phyloP scores from a whole-genome alignment of 495 filamentous ascomycete genomes.

The Annulohypoxylon stygium region DNA sequence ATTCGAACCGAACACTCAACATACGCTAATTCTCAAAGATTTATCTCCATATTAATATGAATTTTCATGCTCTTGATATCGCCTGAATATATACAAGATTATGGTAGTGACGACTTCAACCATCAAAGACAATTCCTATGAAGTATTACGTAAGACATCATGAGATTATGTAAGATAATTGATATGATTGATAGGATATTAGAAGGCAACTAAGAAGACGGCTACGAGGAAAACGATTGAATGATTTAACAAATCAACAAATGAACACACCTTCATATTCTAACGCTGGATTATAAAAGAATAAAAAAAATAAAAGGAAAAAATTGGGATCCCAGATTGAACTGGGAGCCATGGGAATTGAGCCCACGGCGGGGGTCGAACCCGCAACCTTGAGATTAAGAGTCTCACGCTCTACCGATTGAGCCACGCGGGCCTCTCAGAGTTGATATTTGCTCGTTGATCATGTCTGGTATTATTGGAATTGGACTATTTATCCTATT shows the following conservation, averaged over 20 bases:
- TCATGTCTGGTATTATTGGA: neutral
- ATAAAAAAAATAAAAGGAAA: neutral
- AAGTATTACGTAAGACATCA: no score
- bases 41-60: no score
- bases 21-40: no score
- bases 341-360: constrained; percentile 29
- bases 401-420: constrained; percentile 42
- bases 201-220: no score
- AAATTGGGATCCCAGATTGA: constrained; percentile 4
- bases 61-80: no score
- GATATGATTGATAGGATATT: no score
- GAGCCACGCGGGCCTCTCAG: constrained; percentile 26
- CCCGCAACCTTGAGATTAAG: constrained; percentile 39
- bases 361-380: constrained; percentile 38
- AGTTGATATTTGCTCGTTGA: neutral
- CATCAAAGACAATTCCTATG: no score
- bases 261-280: neutral
- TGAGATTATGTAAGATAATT: no score
- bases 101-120: no score
- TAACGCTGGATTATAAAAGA: neutral
- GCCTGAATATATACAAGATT: no score
- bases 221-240: no score
- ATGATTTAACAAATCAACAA: neutral
- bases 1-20: no score
- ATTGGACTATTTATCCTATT: neutral